phyloP scores from a whole-genome alignment of 2,329 filamentous ascomycete genomes.

The Penicillium frequentans region DNA sequence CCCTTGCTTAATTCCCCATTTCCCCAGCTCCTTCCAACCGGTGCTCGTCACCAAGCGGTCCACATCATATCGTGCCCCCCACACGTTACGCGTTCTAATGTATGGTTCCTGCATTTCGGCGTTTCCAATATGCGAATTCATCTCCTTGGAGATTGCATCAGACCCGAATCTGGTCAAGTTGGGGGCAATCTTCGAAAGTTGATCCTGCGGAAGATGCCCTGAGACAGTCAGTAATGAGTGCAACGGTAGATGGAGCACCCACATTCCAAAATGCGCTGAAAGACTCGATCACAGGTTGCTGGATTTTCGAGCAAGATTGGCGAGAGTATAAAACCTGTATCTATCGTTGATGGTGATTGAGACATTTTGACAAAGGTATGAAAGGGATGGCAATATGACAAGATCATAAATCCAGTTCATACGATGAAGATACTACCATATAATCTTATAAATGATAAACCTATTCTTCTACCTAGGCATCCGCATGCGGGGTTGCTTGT shows the following conservation, averaged over 20 bases:
- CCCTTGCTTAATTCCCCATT: slow-evolving; percentile 29
- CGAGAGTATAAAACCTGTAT: slow-evolving; percentile 20
- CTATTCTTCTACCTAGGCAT: no score
- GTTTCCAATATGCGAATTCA: slow-evolving; percentile 22
- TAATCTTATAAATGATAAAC: no score
- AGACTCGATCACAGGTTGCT: slow-evolving; percentile 17
- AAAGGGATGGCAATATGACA: no score
- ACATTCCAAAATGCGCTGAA: not conserved
- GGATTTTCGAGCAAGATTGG: slow-evolving; percentile 19
- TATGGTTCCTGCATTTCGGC: slow-evolving; percentile 26
- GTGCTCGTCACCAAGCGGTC: slow-evolving; percentile 24
- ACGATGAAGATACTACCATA: no score
- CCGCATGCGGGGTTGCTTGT: not conserved
- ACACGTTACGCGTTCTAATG: slow-evolving; percentile 26
- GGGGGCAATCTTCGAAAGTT: slow-evolving; percentile 5
- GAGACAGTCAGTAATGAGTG: not conserved
- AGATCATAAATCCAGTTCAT: no score
- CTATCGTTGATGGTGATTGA: slow-evolving; percentile 12
- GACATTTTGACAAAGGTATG: no score
- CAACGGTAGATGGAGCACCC: not conserved
- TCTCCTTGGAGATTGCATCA: slow-evolving; percentile 21
- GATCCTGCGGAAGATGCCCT: slow-evolving; percentile 20
- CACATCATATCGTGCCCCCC: slow-evolving; percentile 22
- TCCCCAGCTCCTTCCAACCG: slow-evolving; percentile 29
- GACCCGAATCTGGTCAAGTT: slow-evolving; percentile 16